Evolutionary conservation across 1,139 yeast species (phyloP), one percentile per base, ranked within the genome.

Genomic region (Pichia cactophila): DNA sequence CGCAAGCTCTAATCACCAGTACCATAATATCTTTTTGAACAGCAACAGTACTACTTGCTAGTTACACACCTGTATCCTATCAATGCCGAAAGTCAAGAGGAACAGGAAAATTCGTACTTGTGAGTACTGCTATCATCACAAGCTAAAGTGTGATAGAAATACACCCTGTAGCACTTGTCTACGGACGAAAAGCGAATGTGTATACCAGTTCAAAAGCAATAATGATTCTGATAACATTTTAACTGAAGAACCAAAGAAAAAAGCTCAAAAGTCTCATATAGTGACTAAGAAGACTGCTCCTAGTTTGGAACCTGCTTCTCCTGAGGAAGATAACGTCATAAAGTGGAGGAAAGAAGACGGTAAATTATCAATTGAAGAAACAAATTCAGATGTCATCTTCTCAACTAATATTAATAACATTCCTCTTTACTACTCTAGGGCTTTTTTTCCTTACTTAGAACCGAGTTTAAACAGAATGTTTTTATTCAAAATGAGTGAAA

Each of bases 121-220:
- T 53, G 58, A 62, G 16, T 63, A 75, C 26, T 72, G 76, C 56
- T 66, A 70, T 41, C 52, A 67, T 16, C 70, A 68, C 54, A 72
- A 72, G 57, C 64, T 70, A 51, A 70, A 70, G 50, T 69, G 72
- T 23, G 81, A 81, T 29, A 62, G 60, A 42, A 58, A 57, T 48
- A 61, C 58, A 7, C 55, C 58, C 6, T 62, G 68, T 46, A 49
- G 57, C 40, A 61, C 58, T 8, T 63, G 67, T 53, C 44, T 50
- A 14, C 33, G 59, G 26, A 54, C 61, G 6, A 53, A 58, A 26
- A 55, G 55, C 9, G 67, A 63, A 9, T 78, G 83, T 55, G 61
- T 65, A 4, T 78, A 78, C 54, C 80, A 80, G 1, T 64, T 67
- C 37, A 69, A 74, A 45, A 80, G 77, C 28, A 39, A 39, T 29